Evolutionary conservation across 495 filamentous ascomycete species (phyloP), one percentile per base, ranked within the genome.

Genomic region (Amphirosellinia nigrospora): DNA sequence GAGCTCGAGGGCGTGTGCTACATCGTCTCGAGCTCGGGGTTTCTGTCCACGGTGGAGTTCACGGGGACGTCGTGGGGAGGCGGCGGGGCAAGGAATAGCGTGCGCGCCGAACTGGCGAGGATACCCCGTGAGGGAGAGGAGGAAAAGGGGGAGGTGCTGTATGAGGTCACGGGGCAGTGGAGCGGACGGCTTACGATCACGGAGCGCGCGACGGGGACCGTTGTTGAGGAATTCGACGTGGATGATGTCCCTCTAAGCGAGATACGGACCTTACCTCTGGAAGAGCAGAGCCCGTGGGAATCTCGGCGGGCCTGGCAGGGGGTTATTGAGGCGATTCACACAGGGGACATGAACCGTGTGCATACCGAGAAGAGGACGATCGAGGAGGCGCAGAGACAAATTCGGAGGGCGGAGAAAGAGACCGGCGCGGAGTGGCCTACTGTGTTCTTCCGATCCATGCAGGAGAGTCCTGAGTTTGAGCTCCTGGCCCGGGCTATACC

Each of bases 401-500:
- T 89, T 85, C 89, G 92, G 79, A 83, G 84, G 39, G 86, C 83
- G 66, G 89, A 91, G 76, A 84, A 85, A 61, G 39, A 87, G 58
- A 86, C 87, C 75, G 85, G 83, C 62, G 45, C 82, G 62, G 86
- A 89, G 75, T 86, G 86, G 75, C 88, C 92, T 73, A 83, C 90
- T 30, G 86, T 92, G 61, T 73, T 84, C 66, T 84, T 84, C 59
- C 59, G 55, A 1, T 19, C 53, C 4, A 53, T 30, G 3, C 69
- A 53, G 1, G 74, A 78, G 23, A 74, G 60, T 36, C 46, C 60
- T 16, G 62, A 71, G 62, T 66, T 71, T 46, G 36, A n/a, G 8
- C 48, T 71, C 34, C 45, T 69, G 38, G 70, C 70, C 2, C 59
- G 66, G 16, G 61, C 48, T 8, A 67, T 74, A 23, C 46, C 66